phyloP scores from a whole-genome alignment of 73 alveolate genomes.

The Tetrahymena elliotti region DNA sequence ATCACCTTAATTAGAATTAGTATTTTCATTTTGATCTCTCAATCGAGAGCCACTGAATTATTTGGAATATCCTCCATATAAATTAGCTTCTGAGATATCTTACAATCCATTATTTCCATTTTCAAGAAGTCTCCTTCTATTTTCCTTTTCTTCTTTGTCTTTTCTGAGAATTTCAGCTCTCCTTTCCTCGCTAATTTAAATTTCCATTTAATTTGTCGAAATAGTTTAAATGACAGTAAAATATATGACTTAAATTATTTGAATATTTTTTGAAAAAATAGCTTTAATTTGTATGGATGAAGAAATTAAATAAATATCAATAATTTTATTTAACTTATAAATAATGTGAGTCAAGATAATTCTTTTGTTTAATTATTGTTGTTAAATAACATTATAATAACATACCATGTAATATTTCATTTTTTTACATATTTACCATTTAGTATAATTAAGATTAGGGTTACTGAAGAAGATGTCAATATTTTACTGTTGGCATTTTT shows the following conservation, averaged over 20 bases:
- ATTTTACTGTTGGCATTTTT: too few relatives aligned
- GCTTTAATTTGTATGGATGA: background rate
- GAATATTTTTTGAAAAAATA: background rate
- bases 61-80: background rate
- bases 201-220: background rate
- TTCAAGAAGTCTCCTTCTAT: background rate
- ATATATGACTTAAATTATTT: background rate
- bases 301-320: background rate
- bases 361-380: background rate
- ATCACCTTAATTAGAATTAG: background rate
- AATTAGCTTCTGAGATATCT: background rate
- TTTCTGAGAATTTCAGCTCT: background rate
- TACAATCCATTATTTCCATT: background rate
- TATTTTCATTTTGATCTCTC: background rate
- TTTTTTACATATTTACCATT: too few relatives aligned
- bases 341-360: background rate
- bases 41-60: background rate
- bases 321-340: background rate
- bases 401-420: too few relatives aligned
- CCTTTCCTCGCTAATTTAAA: background rate
- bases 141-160: background rate
- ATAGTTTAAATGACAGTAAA: background rate
- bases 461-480: too few relatives aligned
- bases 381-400: too few relatives aligned
- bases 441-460: too few relatives aligned